These are phyloP conservation scores for Aplosporella prunicola DNA, from an alignment of 2,329 filamentous ascomycete species.

Conservation along the genomic window DNA sequence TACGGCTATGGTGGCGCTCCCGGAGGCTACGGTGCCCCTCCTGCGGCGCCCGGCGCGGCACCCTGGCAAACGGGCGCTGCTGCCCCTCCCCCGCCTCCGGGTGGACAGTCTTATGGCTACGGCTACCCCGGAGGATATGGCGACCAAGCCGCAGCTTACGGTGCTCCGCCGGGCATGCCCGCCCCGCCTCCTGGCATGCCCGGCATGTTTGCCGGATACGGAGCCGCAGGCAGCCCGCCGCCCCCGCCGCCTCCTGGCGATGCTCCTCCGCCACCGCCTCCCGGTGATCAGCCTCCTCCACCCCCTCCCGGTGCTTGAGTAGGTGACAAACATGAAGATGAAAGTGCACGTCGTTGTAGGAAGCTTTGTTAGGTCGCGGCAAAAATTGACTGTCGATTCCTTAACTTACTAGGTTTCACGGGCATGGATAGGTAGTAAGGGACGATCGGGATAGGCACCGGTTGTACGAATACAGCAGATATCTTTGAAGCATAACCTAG, in stretches of 20 bases:
- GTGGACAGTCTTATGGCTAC: constrained; percentile 38
- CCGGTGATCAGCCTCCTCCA: constrained; percentile 52
- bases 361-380: too few species aligned
- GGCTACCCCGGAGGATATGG: constrained; percentile 30
- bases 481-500: too few species aligned
- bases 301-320: constrained; percentile 40
- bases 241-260: constrained; percentile 53
- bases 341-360: too few species aligned
- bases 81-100: constrained; percentile 30
- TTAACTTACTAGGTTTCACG: too few species aligned
- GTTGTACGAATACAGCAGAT: too few species aligned
- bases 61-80: constrained; percentile 52
- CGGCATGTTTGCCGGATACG: constrained; percentile 59
- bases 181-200: constrained; percentile 43
- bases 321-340: too few species aligned
- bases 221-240: constrained; percentile 45
- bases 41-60: constrained; percentile 30
- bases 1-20: constrained; percentile 19
- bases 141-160: constrained; percentile 20
- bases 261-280: constrained; percentile 47
- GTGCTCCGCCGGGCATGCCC: constrained; percentile 17
- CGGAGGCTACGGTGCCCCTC: constrained; percentile 33
- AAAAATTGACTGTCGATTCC: too few species aligned
- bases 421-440: too few species aligned
- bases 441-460: too few species aligned